A percentile compares a stretch with the other conserved stretches of the same genome.
Evolutionary conservation across 1,284 basidiomycete genomes (phyloP).

Genomic region (Ustilago tritici): DNA sequence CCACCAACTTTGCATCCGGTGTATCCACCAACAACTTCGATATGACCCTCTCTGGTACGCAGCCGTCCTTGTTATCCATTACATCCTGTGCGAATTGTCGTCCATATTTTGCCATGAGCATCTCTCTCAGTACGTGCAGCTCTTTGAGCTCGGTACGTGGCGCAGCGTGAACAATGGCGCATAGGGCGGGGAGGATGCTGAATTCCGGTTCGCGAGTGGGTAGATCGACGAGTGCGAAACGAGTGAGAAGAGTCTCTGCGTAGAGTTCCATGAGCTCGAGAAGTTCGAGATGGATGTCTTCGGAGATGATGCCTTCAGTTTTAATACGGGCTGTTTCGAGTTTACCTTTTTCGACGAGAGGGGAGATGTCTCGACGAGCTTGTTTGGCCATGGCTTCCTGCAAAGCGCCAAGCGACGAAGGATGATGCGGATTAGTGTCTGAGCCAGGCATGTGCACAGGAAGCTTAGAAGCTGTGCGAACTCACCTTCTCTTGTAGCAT

Average conservation of each 20-base stretch:
- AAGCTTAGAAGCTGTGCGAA: conserved; percentile 13
- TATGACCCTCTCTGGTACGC: conserved; percentile 82
- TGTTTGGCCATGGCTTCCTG: conserved; percentile 86
- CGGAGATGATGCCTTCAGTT: conserved; percentile 84
- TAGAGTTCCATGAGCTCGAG: conserved; percentile 93
- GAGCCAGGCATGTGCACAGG: no score
- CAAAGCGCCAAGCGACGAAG: not conserved
- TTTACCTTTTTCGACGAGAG: conserved; percentile 81
- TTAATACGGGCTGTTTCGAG: conserved; percentile 85
- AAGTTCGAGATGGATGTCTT: conserved; percentile 74
- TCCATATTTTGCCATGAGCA: conserved; percentile 93
- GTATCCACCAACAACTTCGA: conserved; percentile 79
- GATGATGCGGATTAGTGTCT: conserved; percentile 2
- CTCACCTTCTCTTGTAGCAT: conserved; percentile 83
- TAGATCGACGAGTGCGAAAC: conserved; percentile 90
- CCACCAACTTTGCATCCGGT: conserved; percentile 81
- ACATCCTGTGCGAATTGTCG: conserved; percentile 82
- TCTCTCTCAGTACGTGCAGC: conserved; percentile 87
- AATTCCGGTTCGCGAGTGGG: conserved; percentile 84
- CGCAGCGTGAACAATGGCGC: conserved; percentile 87
- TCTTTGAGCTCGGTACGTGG: conserved; percentile 82
- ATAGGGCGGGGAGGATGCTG: conserved; percentile 79
- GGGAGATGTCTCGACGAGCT: conserved; percentile 81
- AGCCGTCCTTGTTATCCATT: conserved; percentile 84
- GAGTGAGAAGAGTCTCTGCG: conserved; percentile 88